Conservation (phyloP, 1,284 basidiomycete species). For the Neolentinus lepideus region DNA sequence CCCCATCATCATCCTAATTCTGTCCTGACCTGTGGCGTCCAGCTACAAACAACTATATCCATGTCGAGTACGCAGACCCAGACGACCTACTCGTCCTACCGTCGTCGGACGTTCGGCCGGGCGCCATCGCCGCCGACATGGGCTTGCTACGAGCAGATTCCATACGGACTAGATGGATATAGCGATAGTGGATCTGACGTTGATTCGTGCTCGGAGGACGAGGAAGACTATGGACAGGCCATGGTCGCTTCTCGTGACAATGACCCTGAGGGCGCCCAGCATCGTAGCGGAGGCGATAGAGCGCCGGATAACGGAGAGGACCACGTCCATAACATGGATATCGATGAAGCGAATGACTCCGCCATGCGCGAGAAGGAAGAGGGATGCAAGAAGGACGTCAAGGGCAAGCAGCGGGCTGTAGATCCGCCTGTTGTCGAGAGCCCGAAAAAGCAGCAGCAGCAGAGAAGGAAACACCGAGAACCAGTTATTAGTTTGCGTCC, state of each 20-base stretch:
- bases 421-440: slow-evolving; percentile 26
- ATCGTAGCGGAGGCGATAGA: slow-evolving; percentile 19
- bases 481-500: slow-evolving; percentile 59
- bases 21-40: background rate
- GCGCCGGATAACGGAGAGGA: slow-evolving; percentile 27
- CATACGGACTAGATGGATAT: slow-evolving; percentile 40
- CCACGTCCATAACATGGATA: slow-evolving; percentile 47
- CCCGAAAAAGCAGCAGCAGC: slow-evolving; percentile 43
- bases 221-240: slow-evolving; percentile 46
- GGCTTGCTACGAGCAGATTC: slow-evolving; percentile 84
- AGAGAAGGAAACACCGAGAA: slow-evolving; percentile 40
- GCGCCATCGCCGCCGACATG: slow-evolving; percentile 76
- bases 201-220: slow-evolving; percentile 64
- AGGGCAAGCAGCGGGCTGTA: slow-evolving; percentile 72
- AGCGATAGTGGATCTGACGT: slow-evolving; percentile 35
- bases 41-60: background rate
- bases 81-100: slow-evolving; percentile 38
- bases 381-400: slow-evolving; percentile 47
- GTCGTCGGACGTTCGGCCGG: slow-evolving; percentile 65
- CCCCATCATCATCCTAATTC: slow-evolving; percentile 1
- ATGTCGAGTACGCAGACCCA: slow-evolving; percentile 26
- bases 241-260: slow-evolving; percentile 15
- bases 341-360: slow-evolving; percentile 34
- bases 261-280: slow-evolving; percentile 23
- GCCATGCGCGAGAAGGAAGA: slow-evolving; percentile 31